Percentiles rank a stretch among this genome's conserved stretches.
phyloP scores from a whole-genome alignment of 1,139 yeast genomes.

The Tardiomyces digboiensis region DNA sequence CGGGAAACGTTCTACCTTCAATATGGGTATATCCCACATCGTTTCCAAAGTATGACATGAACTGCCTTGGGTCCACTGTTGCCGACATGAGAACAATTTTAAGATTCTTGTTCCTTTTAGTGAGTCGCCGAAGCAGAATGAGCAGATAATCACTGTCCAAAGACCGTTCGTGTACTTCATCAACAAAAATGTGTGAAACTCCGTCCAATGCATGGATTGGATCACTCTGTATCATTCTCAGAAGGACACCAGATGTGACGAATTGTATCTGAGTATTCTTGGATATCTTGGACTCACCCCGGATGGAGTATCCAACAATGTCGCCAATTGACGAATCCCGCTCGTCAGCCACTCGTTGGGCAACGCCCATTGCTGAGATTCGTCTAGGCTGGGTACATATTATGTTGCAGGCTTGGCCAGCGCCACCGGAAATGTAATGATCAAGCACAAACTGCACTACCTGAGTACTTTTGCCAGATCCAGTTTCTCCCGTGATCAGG shows the following conservation, averaged over 20 bases:
- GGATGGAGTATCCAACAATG: conserved; percentile 81
- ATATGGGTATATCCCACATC: conserved; percentile 45
- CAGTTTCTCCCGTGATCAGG: conserved; percentile 92
- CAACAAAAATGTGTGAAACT: conserved; percentile 65
- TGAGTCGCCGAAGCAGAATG: conserved; percentile 58
- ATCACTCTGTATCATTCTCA: conserved; percentile 65
- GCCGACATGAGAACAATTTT: conserved; percentile 90
- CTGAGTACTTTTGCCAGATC: conserved; percentile 93
- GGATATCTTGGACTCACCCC: conserved; percentile 73
- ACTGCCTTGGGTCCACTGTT: conserved; percentile 69
- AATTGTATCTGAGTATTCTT: conserved; percentile 62
- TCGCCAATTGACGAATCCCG: conserved; percentile 58
- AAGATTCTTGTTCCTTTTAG: conserved; percentile 31
- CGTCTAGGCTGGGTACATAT: conserved; percentile 94
- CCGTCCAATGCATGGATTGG: conserved; percentile 35
- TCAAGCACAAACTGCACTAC: conserved; percentile 85
- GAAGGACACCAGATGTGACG: conserved; percentile 87
- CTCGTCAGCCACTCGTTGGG: conserved; percentile 87
- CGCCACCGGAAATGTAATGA: conserved; percentile 28
- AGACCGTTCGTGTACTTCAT: conserved; percentile 95
- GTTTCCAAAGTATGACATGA: conserved; percentile 50
- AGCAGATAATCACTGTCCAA: conserved; percentile 83
- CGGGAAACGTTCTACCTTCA: conserved; percentile 92
- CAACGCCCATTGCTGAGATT: conserved; percentile 90
- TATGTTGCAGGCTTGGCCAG: conserved; percentile 44